phyloP scores from a whole-genome alignment of 352 stramenopile genomes.

The Plasmopara muralis region DNA sequence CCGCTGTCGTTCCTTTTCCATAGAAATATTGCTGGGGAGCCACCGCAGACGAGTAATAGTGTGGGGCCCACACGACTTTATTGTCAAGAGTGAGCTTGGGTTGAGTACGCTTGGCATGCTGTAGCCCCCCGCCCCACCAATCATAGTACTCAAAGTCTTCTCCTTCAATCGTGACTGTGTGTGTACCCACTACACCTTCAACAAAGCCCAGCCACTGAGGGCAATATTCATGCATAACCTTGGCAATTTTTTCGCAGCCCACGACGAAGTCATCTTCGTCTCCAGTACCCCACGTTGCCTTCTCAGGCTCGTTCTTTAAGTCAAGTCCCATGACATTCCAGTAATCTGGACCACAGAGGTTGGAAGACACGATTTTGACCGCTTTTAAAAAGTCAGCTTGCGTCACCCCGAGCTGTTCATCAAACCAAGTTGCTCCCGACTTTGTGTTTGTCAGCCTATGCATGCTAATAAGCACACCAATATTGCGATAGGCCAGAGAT shows the following conservation, averaged over 20 bases:
- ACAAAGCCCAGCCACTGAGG: constrained; percentile 76
- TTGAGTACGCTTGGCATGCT: constrained; percentile 40
- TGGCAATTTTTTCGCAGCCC: constrained; percentile 64
- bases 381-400: constrained; percentile 56
- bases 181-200: constrained; percentile 49
- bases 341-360: constrained; percentile 53
- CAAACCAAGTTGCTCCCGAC: constrained; percentile 60
- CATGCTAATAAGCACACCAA: constrained; percentile 72
- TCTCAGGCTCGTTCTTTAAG: constrained; percentile 74
- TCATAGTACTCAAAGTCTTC: constrained; percentile 61
- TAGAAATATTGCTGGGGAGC: constrained; percentile 73
- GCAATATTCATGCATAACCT: constrained; percentile 68
- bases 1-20: constrained; percentile 36
- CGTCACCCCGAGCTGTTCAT: constrained; percentile 33
- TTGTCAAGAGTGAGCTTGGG: constrained; percentile 53
- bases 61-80: constrained; percentile 76
- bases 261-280: constrained; percentile 56
- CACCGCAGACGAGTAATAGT: constrained; percentile 81
- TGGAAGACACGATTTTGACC: constrained; percentile 48
- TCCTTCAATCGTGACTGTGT: constrained; percentile 43
- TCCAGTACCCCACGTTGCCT: constrained; percentile 62
- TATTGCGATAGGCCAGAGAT: constrained; percentile 56
- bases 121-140: constrained; percentile 73
- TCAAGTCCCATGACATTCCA: constrained; percentile 82
- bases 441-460: constrained; percentile 57